Evolutionary conservation across 192 early-diverging fungal genomes (phyloP), one percentile per base, ranked within the genome.

Genomic region (Glomus cerebriforme): DNA sequence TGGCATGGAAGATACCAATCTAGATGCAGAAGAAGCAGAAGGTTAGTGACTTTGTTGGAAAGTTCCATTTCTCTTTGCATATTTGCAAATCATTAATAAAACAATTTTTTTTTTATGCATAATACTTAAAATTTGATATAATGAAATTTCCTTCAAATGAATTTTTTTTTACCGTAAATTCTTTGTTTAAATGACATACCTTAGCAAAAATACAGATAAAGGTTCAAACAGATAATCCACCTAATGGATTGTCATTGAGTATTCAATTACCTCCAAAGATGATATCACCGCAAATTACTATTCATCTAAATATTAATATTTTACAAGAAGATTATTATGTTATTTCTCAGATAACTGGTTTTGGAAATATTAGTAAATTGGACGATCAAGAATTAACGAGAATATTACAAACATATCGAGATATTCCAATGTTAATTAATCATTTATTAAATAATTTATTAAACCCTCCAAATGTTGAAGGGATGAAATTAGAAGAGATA

Each of bases 371-470:
- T 8, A 27, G 17, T 3, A 49, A 58, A 0, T 22, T 72, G 43
- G 27, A 58, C 60, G 31, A 74, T 58, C 5, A 24, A 35, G 5
- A 29, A 24, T 64, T 78, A 35, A 78, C 65, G 6, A 10, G 22
- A 49, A 32, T 68, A 35, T 34, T 78, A 58, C 43, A 68, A 32
- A 37, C n/a, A 29, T 78, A 62, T 68, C 76, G 68, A 29, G 59
- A 78, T 68, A 32, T 78, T 31, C 76, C 76, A 32, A 58, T 68
- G 47, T 37, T 68, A 26, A 34, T 78, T 26, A 49, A 35, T 24
- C 65, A 37, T 22, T 22, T 77, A 60, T 34, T 75, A 35, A 63
- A 75, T 39, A 54, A 19, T 54, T 19, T 54, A 22, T 54, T 19
- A 54, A 54, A 54, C 1, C 47, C 47, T 5, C 39, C 9, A 10